phyloP scores from a whole-genome alignment of 192 early-diverging fungal species.

The Linderina pennispora region DNA sequence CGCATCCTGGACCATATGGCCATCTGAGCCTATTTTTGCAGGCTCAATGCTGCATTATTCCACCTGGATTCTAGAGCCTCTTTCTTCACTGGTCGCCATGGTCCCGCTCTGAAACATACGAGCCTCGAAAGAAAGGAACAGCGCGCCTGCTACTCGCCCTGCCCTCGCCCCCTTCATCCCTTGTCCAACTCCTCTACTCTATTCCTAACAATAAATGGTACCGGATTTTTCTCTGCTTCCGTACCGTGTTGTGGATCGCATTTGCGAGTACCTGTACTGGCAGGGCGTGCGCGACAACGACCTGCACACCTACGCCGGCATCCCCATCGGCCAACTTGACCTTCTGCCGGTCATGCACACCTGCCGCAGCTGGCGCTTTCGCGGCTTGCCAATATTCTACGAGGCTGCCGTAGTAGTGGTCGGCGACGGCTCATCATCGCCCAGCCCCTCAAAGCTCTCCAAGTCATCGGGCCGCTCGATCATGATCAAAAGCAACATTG shows the following conservation, averaged over 20 bases:
- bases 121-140: too few species aligned
- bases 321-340: slow-evolving; percentile 20
- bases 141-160: too few species aligned
- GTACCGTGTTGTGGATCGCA: slow-evolving; percentile 5
- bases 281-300: slow-evolving; percentile 6
- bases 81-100: too few species aligned
- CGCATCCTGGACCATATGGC: too few species aligned
- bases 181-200: neutral
- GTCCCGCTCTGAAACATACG: too few species aligned
- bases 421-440: slow-evolving; percentile 6
- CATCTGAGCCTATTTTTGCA: too few species aligned
- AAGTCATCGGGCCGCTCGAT: neutral
- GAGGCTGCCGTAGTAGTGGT: slow-evolving; percentile 12
- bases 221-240: slow-evolving; percentile 10
- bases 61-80: too few species aligned
- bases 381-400: slow-evolving; percentile 33
- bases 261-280: slow-evolving; percentile 38
- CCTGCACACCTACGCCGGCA: slow-evolving; percentile 4
- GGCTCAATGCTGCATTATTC: too few species aligned
- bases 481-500: slow-evolving; percentile 10
- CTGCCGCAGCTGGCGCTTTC: slow-evolving; percentile 24
- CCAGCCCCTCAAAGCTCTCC: neutral
- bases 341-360: slow-evolving; percentile 9
- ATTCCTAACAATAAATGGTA: neutral
- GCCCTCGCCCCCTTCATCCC: too few species aligned